A percentile compares a stretch with the other conserved stretches of the same genome.
These are phyloP conservation scores for Phytophthora fragariaefolia DNA, from an alignment of 352 stramenopile genomes.

Conservation along the genomic window DNA sequence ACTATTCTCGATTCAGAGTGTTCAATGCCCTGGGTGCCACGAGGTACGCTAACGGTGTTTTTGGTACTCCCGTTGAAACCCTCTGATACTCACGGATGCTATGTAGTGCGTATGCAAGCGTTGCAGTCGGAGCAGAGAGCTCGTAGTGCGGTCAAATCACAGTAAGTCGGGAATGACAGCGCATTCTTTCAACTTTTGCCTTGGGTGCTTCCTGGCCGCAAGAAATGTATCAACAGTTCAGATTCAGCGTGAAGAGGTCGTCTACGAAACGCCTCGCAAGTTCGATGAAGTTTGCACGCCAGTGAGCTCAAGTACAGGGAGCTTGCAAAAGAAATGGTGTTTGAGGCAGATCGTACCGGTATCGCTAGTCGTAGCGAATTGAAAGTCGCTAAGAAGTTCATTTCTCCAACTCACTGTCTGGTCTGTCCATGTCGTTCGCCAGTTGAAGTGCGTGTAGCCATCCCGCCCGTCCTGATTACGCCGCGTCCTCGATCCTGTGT, in stretches of 20 bases:
- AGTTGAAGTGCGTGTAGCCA: too few relatives aligned
- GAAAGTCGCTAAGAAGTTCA: too few relatives aligned
- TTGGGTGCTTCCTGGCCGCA: conserved; percentile 44
- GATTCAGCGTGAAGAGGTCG: conserved; percentile 46
- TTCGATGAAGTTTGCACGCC: neutral
- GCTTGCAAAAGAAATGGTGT: too few relatives aligned
- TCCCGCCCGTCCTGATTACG: neutral
- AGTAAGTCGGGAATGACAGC: conserved; percentile 16
- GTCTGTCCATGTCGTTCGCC: neutral
- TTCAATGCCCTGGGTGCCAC: conserved; percentile 30
- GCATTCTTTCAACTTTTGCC: conserved; percentile 43
- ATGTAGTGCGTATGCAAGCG: conserved; percentile 32
- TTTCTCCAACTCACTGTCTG: too few relatives aligned
- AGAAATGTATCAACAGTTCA: conserved; percentile 33
- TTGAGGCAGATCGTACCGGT: too few relatives aligned
- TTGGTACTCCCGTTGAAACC: neutral
- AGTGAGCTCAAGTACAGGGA: too few relatives aligned
- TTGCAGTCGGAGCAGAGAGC: conserved; percentile 34
- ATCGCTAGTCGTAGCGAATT: too few relatives aligned
- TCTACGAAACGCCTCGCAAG: conserved; percentile 15
- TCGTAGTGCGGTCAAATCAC: conserved; percentile 29
- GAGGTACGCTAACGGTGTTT: conserved; percentile 12
- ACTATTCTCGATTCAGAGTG: conserved; percentile 25
- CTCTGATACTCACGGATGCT: neutral
- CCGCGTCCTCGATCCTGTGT: neutral